Evolutionary conservation across 495 filamentous ascomycete species (phyloP), one percentile per base, ranked within the genome.

Genomic region (Penicillium mononematosum): DNA sequence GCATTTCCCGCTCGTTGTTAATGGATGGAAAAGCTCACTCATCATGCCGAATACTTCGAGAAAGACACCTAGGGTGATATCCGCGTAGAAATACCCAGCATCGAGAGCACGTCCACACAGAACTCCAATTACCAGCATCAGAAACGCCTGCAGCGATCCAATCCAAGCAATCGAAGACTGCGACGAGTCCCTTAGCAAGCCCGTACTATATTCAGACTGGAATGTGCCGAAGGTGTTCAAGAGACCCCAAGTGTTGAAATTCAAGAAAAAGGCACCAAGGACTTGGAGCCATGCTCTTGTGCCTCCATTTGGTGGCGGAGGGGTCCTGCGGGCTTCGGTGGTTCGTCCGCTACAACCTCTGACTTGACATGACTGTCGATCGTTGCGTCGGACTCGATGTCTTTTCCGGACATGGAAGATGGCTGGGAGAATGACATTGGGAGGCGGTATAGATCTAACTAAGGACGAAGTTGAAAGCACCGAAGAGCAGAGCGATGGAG

Each of bases 161-260:
- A 59, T 49, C 57, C 57, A 59, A 32, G 57, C 29, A 59, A 59
- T 55, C 2, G 57, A 47, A 1, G 57, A 59, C 43, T 47, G 57
- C 16, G 57, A 55, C 16, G 44, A 47, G 31, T 42, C 22, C 14
- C 12, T 54, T 2, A 58, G 50, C 31, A 59, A 34, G n/a, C 42
- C 27, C 1, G 39, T 32, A 3, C 27, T 44, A 58, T 38, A 56
- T 34, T 60, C 44, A 45, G 53, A 31, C 32, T 74, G 56, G 54
- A 68, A 75, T 22, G 66, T 62, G 8, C 72, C 71, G 43, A 75
- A 79, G 16, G 61, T 66, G 50, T 75, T 75, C 24, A 64, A 48
- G 59, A 55, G 16, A 14, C 64, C 63, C 64, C 71, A 71, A 2
- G 65, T 60, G 48, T 73, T 70, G 58, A 70, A 67, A 47, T 70